Evolutionary conservation across 2,329 filamentous ascomycete genomes (phyloP), one percentile per base, ranked within the genome.

Genomic region (Penicillium capsulatum): DNA sequence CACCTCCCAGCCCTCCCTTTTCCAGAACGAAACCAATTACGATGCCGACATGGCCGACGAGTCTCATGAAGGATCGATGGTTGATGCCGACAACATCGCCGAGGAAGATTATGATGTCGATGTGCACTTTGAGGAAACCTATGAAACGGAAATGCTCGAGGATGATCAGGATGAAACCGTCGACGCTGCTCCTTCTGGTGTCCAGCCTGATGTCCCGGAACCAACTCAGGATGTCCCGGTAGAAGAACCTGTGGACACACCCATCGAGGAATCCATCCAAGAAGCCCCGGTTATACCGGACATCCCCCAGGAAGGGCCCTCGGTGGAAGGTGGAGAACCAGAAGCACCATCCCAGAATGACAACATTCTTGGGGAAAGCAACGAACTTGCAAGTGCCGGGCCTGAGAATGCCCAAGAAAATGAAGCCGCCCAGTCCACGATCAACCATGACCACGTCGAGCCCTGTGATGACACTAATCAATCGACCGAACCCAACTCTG

Each of bases 11-110:
- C 50, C 57, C 3, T 58, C 54, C 10, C 61, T 63, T 22, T 57
- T 59, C 19, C 55, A 57, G 10, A 50, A 57, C 15, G 57, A 62
- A 20, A 50, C 33, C 9, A 49, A 51, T 7, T 58, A 61, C 29
- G 65, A 73, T 55, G 71, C 72, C 33, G 70, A 74, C 53, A 67
- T 73, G 63, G 64, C 66, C 48, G 64, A 72, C 40, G 71, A 69
- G 39, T 56, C 66, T 29, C 65, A 64, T 17, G 61, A 65, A 44
- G 58, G 54, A 17, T 57, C 64, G 8, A 67, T 66, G 53, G 51
- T 60, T 32, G 68, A 71, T 38, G 50, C 55, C 10, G 59, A 63
- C 32, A 53, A 57, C 11, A 50, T 59, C 17, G 45, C 48, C 16
- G 55, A 58, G 19, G 51, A 53, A 29, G 47, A 54, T 27, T 40